These are phyloP conservation scores for Vaccinium macrocarpon DNA, from an alignment of 148 eudicot species.

Conservation along the genomic window DNA sequence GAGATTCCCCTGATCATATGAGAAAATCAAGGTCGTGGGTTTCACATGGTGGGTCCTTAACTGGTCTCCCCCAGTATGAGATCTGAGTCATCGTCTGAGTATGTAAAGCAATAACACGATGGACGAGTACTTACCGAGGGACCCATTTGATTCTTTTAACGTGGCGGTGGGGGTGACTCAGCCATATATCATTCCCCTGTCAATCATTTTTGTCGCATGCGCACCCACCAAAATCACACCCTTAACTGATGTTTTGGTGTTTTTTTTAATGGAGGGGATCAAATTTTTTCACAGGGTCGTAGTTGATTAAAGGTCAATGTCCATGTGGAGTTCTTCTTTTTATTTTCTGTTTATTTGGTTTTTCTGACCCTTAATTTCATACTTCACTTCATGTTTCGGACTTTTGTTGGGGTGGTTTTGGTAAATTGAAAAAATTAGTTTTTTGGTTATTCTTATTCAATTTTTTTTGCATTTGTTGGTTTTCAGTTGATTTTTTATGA, in stretches of 20 bases:
- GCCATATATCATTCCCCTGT: background rate
- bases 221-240: background rate
- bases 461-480: too few relatives aligned
- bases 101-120: background rate
- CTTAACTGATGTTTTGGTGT: background rate
- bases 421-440: too few relatives aligned
- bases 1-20: conserved; percentile 8
- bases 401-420: too few relatives aligned
- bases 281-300: background rate
- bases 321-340: background rate
- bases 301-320: background rate
- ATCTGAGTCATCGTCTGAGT: conserved; percentile 10
- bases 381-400: too few relatives aligned
- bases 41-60: conserved; percentile 16
- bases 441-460: too few relatives aligned
- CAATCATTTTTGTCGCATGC: background rate
- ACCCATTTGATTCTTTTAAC: background rate
- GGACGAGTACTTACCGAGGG: background rate
- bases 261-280: background rate
- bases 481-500: too few relatives aligned
- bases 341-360: too few relatives aligned
- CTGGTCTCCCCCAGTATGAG: background rate
- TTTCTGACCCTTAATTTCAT: too few relatives aligned
- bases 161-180: background rate
- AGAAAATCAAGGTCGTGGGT: conserved; percentile 10